Conservation (phyloP, 2,329 filamentous ascomycete species). For the Fusarium gaditjirri region DNA sequence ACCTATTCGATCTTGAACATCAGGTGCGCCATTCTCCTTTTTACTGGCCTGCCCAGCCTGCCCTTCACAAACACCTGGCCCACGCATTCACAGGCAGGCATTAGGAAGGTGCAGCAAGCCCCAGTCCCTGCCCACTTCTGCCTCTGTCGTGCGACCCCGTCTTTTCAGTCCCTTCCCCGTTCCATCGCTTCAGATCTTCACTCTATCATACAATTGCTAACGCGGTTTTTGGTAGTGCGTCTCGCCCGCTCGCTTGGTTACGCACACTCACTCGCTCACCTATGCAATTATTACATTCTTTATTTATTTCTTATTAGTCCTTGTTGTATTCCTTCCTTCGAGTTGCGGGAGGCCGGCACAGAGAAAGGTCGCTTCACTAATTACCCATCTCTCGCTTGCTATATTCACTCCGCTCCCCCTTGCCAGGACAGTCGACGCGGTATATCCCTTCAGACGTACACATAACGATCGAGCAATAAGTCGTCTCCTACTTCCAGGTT, state of each 20-base stretch:
- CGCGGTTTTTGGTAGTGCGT: conserved; percentile 39
- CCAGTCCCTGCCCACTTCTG: conserved; percentile 27
- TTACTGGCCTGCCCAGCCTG: conserved; percentile 24
- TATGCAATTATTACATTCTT: conserved; percentile 30
- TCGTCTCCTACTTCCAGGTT: not conserved
- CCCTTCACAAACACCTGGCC: conserved; percentile 31
- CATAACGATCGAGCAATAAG: not conserved
- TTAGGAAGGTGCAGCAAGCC: conserved; percentile 34
- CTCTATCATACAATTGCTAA: conserved; percentile 36
- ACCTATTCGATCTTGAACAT: conserved; percentile 29
- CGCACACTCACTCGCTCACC: conserved; percentile 33
- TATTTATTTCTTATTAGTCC: conserved; percentile 18
- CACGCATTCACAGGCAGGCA: conserved; percentile 35
- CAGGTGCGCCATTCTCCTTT: conserved; percentile 29
- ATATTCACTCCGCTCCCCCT: conserved; percentile 22
- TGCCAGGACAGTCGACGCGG: conserved; percentile 32
- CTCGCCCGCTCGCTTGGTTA: conserved; percentile 41
- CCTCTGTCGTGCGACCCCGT: conserved; percentile 37
- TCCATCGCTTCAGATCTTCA: conserved; percentile 34
- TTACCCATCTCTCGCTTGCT: conserved; percentile 29
- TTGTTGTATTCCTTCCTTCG: conserved; percentile 17
- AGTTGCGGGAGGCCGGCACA: not conserved
- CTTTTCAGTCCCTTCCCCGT: conserved; percentile 29
- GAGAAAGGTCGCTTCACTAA: conserved; percentile 19
- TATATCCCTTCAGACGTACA: conserved; percentile 22